Evolutionary conservation across 495 filamentous ascomycete species (phyloP).

Genomic region (Neurospora intermedia): DNA sequence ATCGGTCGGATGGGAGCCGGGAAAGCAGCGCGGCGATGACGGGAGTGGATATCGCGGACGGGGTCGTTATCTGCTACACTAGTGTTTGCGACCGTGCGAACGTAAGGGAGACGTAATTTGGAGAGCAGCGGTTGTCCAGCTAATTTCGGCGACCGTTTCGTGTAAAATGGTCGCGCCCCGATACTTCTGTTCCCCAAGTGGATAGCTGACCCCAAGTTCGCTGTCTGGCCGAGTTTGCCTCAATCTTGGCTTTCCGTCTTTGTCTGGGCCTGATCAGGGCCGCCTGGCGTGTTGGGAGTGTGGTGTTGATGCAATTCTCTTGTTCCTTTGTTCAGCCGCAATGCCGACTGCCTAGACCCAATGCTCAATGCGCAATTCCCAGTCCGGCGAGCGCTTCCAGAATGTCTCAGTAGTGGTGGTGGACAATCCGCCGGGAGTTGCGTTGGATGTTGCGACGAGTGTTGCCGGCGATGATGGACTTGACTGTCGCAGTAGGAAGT

Average conservation of each 20-base stretch:
- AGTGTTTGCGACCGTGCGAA: conserved; percentile 1
- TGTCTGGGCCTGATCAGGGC: not conserved
- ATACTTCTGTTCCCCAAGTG: not conserved
- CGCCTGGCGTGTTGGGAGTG: not conserved
- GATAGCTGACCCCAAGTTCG: not conserved
- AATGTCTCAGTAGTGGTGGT: not conserved
- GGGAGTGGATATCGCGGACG: not conserved
- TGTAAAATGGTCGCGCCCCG: not conserved
- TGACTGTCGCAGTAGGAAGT: conserved; percentile 1
- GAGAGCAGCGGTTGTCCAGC: not conserved
- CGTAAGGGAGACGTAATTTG: not conserved
- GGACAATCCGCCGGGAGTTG: not conserved
- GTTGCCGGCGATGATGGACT: conserved; percentile 3
- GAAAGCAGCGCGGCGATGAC: not conserved
- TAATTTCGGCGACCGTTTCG: not conserved
- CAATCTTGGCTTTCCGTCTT: not conserved
- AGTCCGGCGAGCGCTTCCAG: not conserved
- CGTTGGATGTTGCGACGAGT: not conserved
- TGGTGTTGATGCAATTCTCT: not conserved
- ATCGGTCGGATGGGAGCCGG: not conserved
- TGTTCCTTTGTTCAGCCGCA: not conserved
- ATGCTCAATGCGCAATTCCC: not conserved
- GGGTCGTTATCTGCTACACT: not conserved
- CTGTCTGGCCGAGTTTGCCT: not conserved
- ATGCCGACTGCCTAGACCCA: not conserved